phyloP scores from a whole-genome alignment of 768 basidiomycete species.

The Tremella fuciformis region DNA sequence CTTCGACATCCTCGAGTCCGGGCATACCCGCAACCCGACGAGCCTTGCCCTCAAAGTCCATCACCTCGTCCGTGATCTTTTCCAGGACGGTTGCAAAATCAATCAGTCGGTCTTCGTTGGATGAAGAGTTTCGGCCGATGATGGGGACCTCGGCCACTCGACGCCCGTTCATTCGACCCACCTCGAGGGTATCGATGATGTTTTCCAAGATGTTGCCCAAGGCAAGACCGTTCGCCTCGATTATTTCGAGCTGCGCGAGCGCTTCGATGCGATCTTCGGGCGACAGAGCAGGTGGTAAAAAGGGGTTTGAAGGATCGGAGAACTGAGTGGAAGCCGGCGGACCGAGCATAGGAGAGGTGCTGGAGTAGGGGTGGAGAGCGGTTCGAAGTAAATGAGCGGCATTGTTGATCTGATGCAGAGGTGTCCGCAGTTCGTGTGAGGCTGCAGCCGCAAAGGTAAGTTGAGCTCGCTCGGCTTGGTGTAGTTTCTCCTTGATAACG shows the following conservation, averaged over 20 bases:
- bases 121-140: not conserved
- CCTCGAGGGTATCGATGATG: slow-evolving; percentile 48
- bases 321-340: slow-evolving; percentile 3
- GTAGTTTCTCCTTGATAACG: slow-evolving; percentile 42
- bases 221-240: slow-evolving; percentile 39
- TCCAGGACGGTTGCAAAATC: slow-evolving; percentile 32
- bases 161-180: slow-evolving; percentile 23
- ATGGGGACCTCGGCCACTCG: not conserved
- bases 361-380: slow-evolving; percentile 20
- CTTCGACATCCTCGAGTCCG: slow-evolving; percentile 40
- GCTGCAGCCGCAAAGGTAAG: slow-evolving; percentile 48
- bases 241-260: slow-evolving; percentile 35
- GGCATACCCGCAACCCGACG: slow-evolving; percentile 30
- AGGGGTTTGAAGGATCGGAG: not conserved
- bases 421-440: slow-evolving; percentile 47
- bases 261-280: slow-evolving; percentile 32
- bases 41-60: slow-evolving; percentile 30
- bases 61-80: slow-evolving; percentile 30
- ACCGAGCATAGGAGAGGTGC: slow-evolving; percentile 3
- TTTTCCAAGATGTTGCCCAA: slow-evolving; percentile 41
- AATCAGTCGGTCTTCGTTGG: not conserved
- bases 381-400: slow-evolving; percentile 34
- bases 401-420: slow-evolving; percentile 47
- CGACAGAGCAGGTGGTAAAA: not conserved
- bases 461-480: slow-evolving; percentile 36